Conservation (phyloP, 345 rosid species). For the Brassica incana region DNA sequence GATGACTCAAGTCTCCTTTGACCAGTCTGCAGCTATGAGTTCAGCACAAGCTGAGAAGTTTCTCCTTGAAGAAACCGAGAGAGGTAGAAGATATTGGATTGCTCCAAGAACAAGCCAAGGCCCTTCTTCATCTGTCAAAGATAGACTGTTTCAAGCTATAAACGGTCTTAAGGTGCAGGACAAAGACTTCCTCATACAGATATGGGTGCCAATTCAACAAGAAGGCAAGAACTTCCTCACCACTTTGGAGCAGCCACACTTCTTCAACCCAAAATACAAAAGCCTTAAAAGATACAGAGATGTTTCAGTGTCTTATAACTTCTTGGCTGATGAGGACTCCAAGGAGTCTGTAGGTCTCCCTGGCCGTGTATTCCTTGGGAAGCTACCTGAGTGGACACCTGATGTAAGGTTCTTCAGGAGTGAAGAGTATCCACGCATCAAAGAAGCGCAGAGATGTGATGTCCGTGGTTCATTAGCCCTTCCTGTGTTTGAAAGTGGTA, state of each 20-base stretch:
- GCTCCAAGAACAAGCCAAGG: slow-evolving; percentile 47
- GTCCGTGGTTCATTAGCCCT: slow-evolving; percentile 84
- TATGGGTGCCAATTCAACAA: slow-evolving; percentile 78
- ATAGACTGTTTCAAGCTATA: slow-evolving; percentile 61
- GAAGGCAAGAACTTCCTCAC: slow-evolving; percentile 73
- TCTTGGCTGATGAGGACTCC: slow-evolving; percentile 70
- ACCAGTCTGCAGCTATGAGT: slow-evolving; percentile 34
- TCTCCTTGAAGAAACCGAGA: slow-evolving; percentile 45
- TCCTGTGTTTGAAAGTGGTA: slow-evolving; percentile 82
- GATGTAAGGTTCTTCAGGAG: slow-evolving; percentile 79
- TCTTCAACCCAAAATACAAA: slow-evolving; percentile 49
- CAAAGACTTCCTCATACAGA: slow-evolving; percentile 70
- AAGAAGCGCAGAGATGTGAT: slow-evolving; percentile 59
- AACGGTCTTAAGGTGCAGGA: slow-evolving; percentile 53
- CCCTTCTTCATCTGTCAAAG: slow-evolving; percentile 54
- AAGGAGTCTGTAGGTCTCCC: slow-evolving; percentile 76
- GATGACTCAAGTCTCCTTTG: slow-evolving; percentile 27
- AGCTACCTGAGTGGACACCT: slow-evolving; percentile 94
- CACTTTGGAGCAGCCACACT: slow-evolving; percentile 74
- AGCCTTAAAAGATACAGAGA: slow-evolving; percentile 71
- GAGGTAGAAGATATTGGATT: slow-evolving; percentile 66
- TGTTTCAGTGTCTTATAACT: slow-evolving; percentile 64
- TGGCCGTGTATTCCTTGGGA: slow-evolving; percentile 79
- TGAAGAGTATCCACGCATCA: slow-evolving; percentile 79
- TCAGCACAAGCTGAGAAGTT: slow-evolving; percentile 39